Evolutionary conservation across 768 basidiomycete genomes (phyloP).

Genomic region (Hericium coralloides): DNA sequence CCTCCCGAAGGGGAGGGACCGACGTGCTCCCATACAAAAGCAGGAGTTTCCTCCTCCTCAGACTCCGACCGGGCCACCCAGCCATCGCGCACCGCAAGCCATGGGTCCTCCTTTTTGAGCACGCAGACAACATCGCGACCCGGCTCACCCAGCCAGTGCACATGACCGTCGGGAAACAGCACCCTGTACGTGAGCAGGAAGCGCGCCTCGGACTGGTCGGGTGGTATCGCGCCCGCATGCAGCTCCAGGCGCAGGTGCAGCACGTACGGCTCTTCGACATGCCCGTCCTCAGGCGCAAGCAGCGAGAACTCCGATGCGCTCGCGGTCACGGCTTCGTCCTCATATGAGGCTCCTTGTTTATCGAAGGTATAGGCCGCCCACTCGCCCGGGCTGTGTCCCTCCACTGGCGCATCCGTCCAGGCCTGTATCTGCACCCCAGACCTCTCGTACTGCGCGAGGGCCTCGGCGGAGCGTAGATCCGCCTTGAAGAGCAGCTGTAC

Average conservation of each 20-base stretch:
- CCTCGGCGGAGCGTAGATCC: conserved; percentile 9
- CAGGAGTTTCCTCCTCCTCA: conserved; percentile 16
- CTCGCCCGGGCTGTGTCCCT: conserved; percentile 6
- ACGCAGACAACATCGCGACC: conserved; percentile 34
- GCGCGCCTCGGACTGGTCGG: conserved; percentile 1
- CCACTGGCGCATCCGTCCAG: conserved; percentile 15
- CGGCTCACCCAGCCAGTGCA: conserved; percentile 38
- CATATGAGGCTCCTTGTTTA: background rate
- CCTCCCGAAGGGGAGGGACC: background rate
- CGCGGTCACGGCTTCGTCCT: background rate
- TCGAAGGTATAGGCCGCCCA: conserved; percentile 14
- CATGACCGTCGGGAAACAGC: conserved; percentile 31
- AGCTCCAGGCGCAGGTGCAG: conserved; percentile 5
- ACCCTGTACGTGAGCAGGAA: conserved; percentile 38
- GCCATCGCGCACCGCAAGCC: conserved; percentile 18
- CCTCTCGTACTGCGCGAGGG: conserved; percentile 5
- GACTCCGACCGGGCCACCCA: conserved; percentile 14
- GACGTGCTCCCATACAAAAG: background rate
- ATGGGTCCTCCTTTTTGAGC: conserved; percentile 20
- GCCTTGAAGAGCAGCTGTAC: conserved; percentile 13
- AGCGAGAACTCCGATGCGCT: background rate
- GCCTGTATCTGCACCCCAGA: conserved; percentile 13
- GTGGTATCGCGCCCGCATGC: conserved; percentile 3
- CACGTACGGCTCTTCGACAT: conserved; percentile 10
- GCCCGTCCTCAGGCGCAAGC: background rate